A percentile compares a stretch with the other conserved stretches of the same genome.
Evolutionary conservation across 1,284 basidiomycete genomes (phyloP).

Genomic region (Cryptococcus maquisensis): DNA sequence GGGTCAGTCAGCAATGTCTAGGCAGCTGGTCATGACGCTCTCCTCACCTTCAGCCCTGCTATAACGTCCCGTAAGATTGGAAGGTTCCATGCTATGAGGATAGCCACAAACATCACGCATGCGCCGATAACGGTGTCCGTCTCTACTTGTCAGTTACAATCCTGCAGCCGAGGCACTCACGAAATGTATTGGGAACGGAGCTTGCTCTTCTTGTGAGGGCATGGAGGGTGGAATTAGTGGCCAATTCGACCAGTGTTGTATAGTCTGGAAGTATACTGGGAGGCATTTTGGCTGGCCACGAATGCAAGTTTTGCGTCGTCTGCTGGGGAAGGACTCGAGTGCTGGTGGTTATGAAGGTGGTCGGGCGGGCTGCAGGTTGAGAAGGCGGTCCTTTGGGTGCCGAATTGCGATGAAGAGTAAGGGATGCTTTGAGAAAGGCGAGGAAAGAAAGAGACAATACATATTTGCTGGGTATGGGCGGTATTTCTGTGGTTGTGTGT

Average conservation of each 20-base stretch:
- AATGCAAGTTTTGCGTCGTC: too few species aligned
- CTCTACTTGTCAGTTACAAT: constrained; percentile 22
- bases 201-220: constrained; percentile 16
- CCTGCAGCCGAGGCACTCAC: constrained; percentile 16
- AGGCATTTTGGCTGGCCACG: neutral
- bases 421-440: constrained; percentile 7
- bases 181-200: constrained; percentile 35
- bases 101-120: constrained; percentile 41
- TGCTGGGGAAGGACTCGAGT: neutral
- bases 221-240: constrained; percentile 2
- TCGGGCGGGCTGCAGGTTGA: neutral
- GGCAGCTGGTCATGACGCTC: neutral
- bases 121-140: constrained; percentile 45
- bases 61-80: constrained; percentile 42
- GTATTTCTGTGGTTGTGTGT: too few species aligned
- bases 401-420: too few species aligned
- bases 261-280: neutral
- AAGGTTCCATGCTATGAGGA: constrained; percentile 44
- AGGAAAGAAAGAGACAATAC: neutral
- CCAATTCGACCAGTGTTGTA: neutral
- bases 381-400: neutral
- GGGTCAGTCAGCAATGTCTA: neutral
- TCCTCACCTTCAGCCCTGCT: constrained; percentile 40
- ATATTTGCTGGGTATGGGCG: too few species aligned
- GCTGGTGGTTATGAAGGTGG: neutral